A percentile compares a stretch with the other conserved stretches of the same genome.
Conservation (phyloP, 2,329 filamentous ascomycete species). For the Fusarium brevicatenulatum region DNA sequence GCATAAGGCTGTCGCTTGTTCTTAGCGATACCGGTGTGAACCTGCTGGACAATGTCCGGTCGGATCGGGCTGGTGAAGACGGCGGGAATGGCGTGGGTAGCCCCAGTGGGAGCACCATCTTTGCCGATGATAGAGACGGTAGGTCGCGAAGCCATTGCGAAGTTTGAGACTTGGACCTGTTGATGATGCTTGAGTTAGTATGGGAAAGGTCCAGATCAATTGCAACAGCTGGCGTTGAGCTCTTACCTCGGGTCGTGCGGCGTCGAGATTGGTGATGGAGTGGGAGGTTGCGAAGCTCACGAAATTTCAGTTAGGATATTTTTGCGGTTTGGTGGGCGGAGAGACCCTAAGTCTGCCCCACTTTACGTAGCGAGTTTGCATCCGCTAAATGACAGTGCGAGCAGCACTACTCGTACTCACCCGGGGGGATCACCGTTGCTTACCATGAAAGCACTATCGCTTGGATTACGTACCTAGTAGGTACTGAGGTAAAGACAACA, state of each 20-base stretch:
- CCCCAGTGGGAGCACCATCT: constrained; percentile 91
- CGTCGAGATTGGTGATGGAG: constrained; percentile 53
- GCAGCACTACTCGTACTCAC: not conserved
- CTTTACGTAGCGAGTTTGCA: constrained; percentile 44
- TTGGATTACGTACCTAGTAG: not conserved
- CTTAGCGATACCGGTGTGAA: constrained; percentile 99
- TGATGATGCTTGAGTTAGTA: constrained; percentile 35
- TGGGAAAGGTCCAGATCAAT: constrained; percentile 6
- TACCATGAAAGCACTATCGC: not conserved
- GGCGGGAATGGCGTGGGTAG: constrained; percentile 91
- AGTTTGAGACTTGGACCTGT: constrained; percentile 52
- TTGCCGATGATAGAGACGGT: constrained; percentile 97
- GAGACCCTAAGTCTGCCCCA: constrained; percentile 52
- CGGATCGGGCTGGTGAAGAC: constrained; percentile 98
- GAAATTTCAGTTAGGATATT: constrained; percentile 54
- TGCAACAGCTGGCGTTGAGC: constrained; percentile 25
- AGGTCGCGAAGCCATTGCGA: constrained; percentile 92
- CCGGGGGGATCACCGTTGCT: not conserved
- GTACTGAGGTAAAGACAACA: not conserved
- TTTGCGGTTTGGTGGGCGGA: constrained; percentile 48
- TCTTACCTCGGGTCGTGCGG: constrained; percentile 55
- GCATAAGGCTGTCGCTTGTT: constrained; percentile 99
- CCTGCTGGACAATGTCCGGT: constrained; percentile 98
- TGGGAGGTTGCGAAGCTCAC: constrained; percentile 46
- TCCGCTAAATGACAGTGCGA: not conserved